phyloP scores from a whole-genome alignment of 192 early-diverging fungal genomes.

The Radiomyces spectabilis region DNA sequence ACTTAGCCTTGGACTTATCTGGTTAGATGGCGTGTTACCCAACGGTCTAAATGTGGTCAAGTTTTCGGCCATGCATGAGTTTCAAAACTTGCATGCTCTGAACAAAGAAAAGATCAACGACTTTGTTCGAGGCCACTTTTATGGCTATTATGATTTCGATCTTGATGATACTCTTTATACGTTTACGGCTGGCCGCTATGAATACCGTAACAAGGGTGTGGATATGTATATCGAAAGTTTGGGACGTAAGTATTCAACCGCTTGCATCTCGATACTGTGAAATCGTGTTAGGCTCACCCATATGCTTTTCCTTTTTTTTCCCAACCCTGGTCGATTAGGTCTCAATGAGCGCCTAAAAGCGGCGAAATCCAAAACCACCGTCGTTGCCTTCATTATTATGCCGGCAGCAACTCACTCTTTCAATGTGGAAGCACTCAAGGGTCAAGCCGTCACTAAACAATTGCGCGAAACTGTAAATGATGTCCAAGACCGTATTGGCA shows the following conservation, averaged over 20 bases:
- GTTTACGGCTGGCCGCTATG: conserved; percentile 94
- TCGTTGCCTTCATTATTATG: conserved; percentile 95
- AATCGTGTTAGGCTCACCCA: not conserved
- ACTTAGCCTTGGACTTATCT: not conserved
- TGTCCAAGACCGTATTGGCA: conserved; percentile 76
- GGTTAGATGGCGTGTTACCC: conserved; percentile 84
- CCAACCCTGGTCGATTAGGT: too few relatives aligned
- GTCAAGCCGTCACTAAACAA: conserved; percentile 95
- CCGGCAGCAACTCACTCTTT: conserved; percentile 88
- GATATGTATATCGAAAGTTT: conserved; percentile 96
- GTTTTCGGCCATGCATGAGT: conserved; percentile 95
- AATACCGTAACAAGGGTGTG: conserved; percentile 96
- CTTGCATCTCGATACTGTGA: not conserved
- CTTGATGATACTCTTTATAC: conserved; percentile 95
- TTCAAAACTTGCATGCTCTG: conserved; percentile 93
- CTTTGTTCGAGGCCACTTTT: conserved; percentile 96
- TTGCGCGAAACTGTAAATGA: conserved; percentile 83
- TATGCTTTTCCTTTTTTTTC: not conserved
- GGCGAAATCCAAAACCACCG: conserved; percentile 75
- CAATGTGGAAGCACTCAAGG: conserved; percentile 93
- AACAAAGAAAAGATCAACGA: conserved; percentile 93
- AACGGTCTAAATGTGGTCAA: conserved; percentile 97
- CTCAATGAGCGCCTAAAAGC: conserved; percentile 82
- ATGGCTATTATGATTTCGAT: conserved; percentile 95
- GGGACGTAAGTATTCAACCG: conserved; percentile 53